Evolutionary conservation across 768 basidiomycete genomes (phyloP), one percentile per base, ranked within the genome.

Genomic region (Rhizopogon rudus): DNA sequence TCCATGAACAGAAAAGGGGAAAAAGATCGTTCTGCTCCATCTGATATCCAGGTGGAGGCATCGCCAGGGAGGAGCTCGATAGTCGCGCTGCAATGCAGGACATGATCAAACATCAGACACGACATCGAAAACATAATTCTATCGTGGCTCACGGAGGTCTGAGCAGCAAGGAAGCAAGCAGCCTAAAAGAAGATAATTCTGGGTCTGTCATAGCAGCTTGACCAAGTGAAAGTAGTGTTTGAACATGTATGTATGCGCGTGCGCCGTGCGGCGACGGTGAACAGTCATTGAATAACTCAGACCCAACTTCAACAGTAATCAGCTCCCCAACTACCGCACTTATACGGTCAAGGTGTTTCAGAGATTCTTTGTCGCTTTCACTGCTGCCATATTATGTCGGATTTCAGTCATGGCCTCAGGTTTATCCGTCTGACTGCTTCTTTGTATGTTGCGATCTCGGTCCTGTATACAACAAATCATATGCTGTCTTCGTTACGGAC

Each of bases 61-160:
- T 77, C 75, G 1, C 85, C 86, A 16, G 87, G 85, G 35, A 88
- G 66, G 53, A 88, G 76, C 66, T 88, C 87, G 17, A 86, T 65
- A 1, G 86, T 81, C 48, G 62, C 52, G 40, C 67, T 69, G 39
- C 37, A 51, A 53, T 49, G 44, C 31, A 29, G 31, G 20, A 20
- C 14, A 22, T 12, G 13, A 14, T 5, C 3, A 7, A 20, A 10
- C 14, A 48, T 35, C 16, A 43, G 54, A 13, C 37, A 33, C 22
- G 40, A 53, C 14, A 12, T 42, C 16, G 7, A 44, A 44, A 54
- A 14, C 12, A 44, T 13, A 16, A 13, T 29, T 41, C 5, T 28
- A 39, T 9, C 29, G 22, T 45, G 3, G 68, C 67, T 69, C 53
- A 68, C 67, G 67, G 69, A 48, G 43, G 57, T 55, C 44, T 60